phyloP scores from a whole-genome alignment of 352 stramenopile genomes.

The Phytopythium kandeliae region DNA sequence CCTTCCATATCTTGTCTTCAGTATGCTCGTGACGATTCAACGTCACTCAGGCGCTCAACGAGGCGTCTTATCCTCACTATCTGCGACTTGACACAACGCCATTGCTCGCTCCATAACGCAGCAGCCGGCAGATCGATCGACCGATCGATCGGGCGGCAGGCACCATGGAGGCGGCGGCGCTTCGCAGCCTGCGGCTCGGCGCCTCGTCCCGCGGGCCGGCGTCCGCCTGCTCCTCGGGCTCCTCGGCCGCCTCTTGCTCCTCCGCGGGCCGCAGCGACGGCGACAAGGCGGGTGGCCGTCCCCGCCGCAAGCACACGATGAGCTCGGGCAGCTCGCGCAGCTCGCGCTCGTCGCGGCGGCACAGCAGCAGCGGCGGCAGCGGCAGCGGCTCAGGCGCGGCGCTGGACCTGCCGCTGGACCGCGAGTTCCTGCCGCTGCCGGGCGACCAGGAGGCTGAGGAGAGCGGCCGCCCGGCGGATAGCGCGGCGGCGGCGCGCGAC shows the following conservation, averaged over 20 bases:
- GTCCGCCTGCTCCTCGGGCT: neutral
- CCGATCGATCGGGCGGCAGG: neutral
- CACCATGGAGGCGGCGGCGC: conserved; percentile 1
- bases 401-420: conserved; percentile 36
- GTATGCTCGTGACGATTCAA: neutral
- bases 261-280: neutral
- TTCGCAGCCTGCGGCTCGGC: neutral
- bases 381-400: conserved; percentile 11
- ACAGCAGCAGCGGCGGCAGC: conserved; percentile 15
- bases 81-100: too few relatives aligned
- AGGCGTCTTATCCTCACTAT: neutral
- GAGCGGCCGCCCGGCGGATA: conserved; percentile 5
- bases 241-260: neutral
- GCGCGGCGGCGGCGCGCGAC: conserved; percentile 32
- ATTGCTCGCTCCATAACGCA: too few relatives aligned
- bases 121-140: neutral
- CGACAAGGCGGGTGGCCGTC: neutral
- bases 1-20: neutral
- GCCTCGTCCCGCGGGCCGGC: neutral
- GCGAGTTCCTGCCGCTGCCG: conserved; percentile 38
- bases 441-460: conserved; percentile 16
- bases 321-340: conserved; percentile 11
- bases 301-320: conserved; percentile 3
- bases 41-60: too few relatives aligned
- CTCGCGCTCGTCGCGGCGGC: neutral